Base-by-base conservation (phyloP, 2,329 filamentous ascomycete genomes). In the Lachnellula occidentalis region DNA sequence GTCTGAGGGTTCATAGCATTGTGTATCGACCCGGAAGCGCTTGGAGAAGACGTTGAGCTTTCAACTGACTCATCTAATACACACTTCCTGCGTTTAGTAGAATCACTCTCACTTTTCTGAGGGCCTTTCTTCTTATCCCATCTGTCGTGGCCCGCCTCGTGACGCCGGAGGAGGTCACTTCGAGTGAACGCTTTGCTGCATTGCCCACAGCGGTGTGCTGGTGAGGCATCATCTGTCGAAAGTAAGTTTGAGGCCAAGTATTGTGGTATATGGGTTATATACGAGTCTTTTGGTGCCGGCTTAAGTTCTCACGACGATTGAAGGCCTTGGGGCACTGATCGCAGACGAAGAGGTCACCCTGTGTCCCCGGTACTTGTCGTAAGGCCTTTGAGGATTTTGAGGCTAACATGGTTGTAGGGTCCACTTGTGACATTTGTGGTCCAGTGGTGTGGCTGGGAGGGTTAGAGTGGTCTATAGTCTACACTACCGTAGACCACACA, bases 101-200 rank as follows among this genome's bases (percentile, higher is more conserved):
- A 45, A 4, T 21, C 51, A n/a, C 45, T 50, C 14, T 48, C 46
- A 2, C 42, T 34, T 34, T 41, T 17, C 17, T 36, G 12, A 34
- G 50, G 48, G 12, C 39, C 15, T 17, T 50, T 53, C 42, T 57
- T 54, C 21, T 57, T 56, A 34, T 62, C 61, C 61, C 61, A 63
- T 53, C 62, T 43, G 22, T 58, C 58, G 56, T 65, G 63, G 7
- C 61, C 59, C 7, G 58, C 58, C 41, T 63, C 56, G 51, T 65
- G 63, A 5, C 63, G 53, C 24, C 59, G 60, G 11, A 65, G 37
- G 14, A 65, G 49, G 27, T 65, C 63, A 45, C 62, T 65, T 27
- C 63, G 56, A 1, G 62, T 64, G 36, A 65, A 64, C 1, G 56
- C 59, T 47, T 63, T 65, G 11, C 57, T 55, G 31, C 63, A 65